Evolutionary conservation across 495 filamentous ascomycete genomes (phyloP).

Genomic region (Penicillium daleae): DNA sequence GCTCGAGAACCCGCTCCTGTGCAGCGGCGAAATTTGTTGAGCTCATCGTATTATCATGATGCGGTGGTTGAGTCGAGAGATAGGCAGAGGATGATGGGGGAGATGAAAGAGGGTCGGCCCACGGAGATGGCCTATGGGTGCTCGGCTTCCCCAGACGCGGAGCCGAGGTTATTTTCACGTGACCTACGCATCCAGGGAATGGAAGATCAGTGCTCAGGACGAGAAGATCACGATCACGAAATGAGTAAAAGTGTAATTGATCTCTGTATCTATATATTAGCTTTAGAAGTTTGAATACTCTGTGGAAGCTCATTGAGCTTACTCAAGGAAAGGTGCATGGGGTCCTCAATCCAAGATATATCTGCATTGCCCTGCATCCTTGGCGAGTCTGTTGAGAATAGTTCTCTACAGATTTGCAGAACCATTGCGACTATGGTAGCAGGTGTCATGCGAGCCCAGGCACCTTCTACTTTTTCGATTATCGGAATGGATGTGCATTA

Average conservation of each 20-base stretch:
- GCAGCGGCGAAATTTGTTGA: slow-evolving; percentile 81
- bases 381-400: background rate
- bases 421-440: too few species aligned
- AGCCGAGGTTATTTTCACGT: slow-evolving; percentile 45
- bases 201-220: background rate
- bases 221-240: background rate
- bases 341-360: background rate
- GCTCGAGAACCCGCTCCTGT: slow-evolving; percentile 78
- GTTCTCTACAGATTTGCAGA: too few species aligned
- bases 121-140: slow-evolving; percentile 18
- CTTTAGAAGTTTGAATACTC: background rate
- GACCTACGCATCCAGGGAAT: slow-evolving; percentile 18
- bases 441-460: too few species aligned
- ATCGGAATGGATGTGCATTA: too few species aligned
- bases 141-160: slow-evolving; percentile 40
- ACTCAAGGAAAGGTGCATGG: background rate
- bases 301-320: background rate
- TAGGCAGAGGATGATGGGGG: slow-evolving; percentile 4
- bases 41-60: slow-evolving; percentile 62
- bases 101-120: slow-evolving; percentile 15
- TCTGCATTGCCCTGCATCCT: background rate
- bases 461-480: too few species aligned
- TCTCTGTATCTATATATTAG: background rate
- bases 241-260: background rate
- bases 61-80: slow-evolving; percentile 7